phyloP scores from a whole-genome alignment of 192 early-diverging fungal genomes.

The Lobosporangium transversale region DNA sequence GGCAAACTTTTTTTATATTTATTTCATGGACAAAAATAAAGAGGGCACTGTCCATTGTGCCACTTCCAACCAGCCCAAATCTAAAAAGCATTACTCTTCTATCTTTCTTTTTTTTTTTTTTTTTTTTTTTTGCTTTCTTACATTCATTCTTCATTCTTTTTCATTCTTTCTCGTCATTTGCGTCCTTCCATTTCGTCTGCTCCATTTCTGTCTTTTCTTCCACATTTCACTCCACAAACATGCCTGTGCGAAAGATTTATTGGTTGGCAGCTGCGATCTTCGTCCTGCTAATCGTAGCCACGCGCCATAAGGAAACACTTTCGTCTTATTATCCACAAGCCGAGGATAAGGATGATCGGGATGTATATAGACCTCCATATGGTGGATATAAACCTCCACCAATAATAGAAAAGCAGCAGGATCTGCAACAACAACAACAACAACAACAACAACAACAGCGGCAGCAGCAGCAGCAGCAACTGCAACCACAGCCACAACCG shows the following conservation, averaged over 20 bases:
- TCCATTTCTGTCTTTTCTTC: conserved; percentile 1
- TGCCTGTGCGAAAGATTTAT: conserved; percentile 31
- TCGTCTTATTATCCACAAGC: neutral
- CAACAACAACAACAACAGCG: neutral
- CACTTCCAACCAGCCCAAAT: neutral
- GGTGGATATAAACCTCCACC: neutral
- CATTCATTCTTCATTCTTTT: too few relatives aligned
- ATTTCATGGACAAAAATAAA: too few relatives aligned
- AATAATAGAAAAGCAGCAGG: neutral
- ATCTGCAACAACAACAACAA: conserved; percentile 22
- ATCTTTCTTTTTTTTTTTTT: neutral
- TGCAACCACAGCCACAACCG: conserved; percentile 19
- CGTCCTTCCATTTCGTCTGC: too few relatives aligned
- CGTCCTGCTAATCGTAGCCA: conserved; percentile 31
- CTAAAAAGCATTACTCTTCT: neutral
- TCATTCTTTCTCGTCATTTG: too few relatives aligned
- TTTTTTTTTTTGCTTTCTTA: neutral
- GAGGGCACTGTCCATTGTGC: neutral
- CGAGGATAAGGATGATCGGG: too few relatives aligned
- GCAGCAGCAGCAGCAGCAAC: neutral
- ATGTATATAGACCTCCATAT: conserved; percentile 10
- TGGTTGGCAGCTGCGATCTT: conserved; percentile 21
- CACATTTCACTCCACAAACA: conserved; percentile 15
- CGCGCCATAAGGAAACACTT: neutral
- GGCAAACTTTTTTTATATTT: too few relatives aligned